Evolutionary conservation across 306 rosid species (phyloP), one percentile per base, ranked within the genome.

Genomic region (Ochetophila trinervis): DNA sequence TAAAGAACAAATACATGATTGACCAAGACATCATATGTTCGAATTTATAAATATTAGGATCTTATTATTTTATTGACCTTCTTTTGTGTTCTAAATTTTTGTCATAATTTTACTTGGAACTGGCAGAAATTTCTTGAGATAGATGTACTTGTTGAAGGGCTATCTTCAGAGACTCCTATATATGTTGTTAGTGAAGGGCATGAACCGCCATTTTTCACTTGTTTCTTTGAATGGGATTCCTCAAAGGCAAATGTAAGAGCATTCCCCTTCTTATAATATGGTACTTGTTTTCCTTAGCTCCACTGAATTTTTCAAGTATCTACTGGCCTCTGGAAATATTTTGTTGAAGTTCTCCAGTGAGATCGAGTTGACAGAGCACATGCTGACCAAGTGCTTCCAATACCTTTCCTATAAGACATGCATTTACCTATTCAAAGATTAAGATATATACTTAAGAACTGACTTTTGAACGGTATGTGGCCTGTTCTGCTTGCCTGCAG

Each of bases 131-230:
- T 92, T 82, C 82, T 89, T 62, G 96, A 85, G 87, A 74, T 61
- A 65, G 88, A 89, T 57, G 64, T 85, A 73, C 91, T 74, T 50
- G 80, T 71, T 27, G 93, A 89, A 88, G 95, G 86, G 59, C 73
- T 82, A 8, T 86, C 93, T 45, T 40, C 69, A 53, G 82, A 80
- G 57, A 78, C 82, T 77, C 95, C 98, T 40, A 68, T 84, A 57
- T 87, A 87, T 70, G 77, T 92, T 76, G 81, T 92, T 69, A 71
- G 73, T 4, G 98, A 92, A 84, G 96, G 98, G 68, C 68, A 84
- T 3, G 98, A 92, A 75, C 95, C 98, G 0, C 75, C 80, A 4
- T 82, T 84, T 78, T 92, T 92, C 85, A 92, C 98, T 57, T 83
- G 81, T 61, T 92, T 87, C 87, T 87, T 92, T 69, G 71, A 68